Evolutionary conservation across 345 rosid genomes (phyloP).

Genomic region (Hibiscus trionum): DNA sequence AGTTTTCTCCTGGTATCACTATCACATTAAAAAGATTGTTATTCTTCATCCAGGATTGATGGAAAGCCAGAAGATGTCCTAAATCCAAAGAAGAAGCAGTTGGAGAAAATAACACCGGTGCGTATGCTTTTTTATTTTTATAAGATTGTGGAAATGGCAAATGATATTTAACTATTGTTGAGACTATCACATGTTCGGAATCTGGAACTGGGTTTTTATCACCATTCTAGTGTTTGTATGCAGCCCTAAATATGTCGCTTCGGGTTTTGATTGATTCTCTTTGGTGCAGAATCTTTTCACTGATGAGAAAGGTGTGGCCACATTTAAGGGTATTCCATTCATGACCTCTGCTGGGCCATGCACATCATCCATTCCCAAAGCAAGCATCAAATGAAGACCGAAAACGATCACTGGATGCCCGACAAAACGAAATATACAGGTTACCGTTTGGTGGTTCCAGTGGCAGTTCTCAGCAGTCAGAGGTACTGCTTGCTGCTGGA

Average conservation of each 20-base stretch:
- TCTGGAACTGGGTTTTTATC: not conserved
- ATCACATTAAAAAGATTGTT: not conserved
- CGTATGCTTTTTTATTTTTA: slow-evolving; percentile 4
- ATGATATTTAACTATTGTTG: not conserved
- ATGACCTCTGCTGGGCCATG: slow-evolving; percentile 91
- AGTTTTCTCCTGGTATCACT: not conserved
- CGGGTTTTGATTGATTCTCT: not conserved
- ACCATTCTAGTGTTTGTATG: not conserved
- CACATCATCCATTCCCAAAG: slow-evolving; percentile 68
- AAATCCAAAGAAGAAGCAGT: slow-evolving; percentile 93
- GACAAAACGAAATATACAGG: not conserved
- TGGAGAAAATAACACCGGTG: slow-evolving; percentile 94
- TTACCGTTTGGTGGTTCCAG: not conserved
- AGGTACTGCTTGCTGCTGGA: not conserved
- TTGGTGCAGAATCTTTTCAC: slow-evolving; percentile 74
- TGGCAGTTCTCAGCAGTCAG: not conserved
- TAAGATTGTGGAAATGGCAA: not conserved
- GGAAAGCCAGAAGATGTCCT: slow-evolving; percentile 94
- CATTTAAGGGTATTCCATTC: slow-evolving; percentile 81
- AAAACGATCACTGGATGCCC: not conserved
- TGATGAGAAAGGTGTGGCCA: slow-evolving; percentile 86
- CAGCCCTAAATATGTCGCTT: not conserved
- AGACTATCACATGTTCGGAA: not conserved
- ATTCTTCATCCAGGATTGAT: slow-evolving; percentile 49
- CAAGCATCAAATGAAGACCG: slow-evolving; percentile 53